Evolutionary conservation across 1,284 basidiomycete genomes (phyloP).

Genomic region (Afroboletus lepidellus): DNA sequence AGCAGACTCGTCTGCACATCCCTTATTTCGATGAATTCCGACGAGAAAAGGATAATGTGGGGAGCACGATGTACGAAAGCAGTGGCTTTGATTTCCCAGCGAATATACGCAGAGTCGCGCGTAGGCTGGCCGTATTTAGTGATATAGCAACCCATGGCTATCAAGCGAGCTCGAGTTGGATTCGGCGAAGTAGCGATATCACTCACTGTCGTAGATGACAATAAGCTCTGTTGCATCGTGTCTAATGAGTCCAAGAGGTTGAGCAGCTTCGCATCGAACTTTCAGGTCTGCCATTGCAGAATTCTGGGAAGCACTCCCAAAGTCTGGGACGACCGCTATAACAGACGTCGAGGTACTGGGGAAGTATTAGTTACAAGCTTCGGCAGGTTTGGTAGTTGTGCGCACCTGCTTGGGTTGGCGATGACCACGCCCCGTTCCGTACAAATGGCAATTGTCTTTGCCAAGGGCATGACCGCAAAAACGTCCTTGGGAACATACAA

Average conservation of each 20-base stretch:
- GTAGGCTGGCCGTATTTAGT: constrained; percentile 63
- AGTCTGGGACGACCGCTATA: constrained; percentile 59
- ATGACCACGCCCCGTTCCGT: constrained; percentile 63
- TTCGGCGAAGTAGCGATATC: background rate
- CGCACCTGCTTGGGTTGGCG: constrained; percentile 62
- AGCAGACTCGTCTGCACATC: constrained; percentile 59
- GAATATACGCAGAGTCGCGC: constrained; percentile 61
- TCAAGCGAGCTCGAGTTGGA: background rate
- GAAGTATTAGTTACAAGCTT: constrained; percentile 4
- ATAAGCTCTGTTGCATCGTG: constrained; percentile 58
- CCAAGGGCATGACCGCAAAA: constrained; percentile 54
- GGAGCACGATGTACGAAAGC: constrained; percentile 58
- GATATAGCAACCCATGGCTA: constrained; percentile 70
- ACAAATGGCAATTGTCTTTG: constrained; percentile 62
- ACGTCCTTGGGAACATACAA: constrained; percentile 69
- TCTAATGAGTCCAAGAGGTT: constrained; percentile 64
- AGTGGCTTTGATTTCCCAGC: constrained; percentile 69
- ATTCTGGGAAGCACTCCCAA: constrained; percentile 44
- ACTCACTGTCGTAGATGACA: constrained; percentile 70
- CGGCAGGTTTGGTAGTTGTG: background rate
- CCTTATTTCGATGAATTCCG: constrained; percentile 72
- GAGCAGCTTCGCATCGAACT: constrained; percentile 53
- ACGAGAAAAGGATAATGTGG: constrained; percentile 68
- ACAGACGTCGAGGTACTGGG: constrained; percentile 41
- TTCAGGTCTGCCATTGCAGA: constrained; percentile 53